These are phyloP conservation scores for Lipomyces kockii DNA, from an alignment of 805 yeast species.

Conservation along the genomic window DNA sequence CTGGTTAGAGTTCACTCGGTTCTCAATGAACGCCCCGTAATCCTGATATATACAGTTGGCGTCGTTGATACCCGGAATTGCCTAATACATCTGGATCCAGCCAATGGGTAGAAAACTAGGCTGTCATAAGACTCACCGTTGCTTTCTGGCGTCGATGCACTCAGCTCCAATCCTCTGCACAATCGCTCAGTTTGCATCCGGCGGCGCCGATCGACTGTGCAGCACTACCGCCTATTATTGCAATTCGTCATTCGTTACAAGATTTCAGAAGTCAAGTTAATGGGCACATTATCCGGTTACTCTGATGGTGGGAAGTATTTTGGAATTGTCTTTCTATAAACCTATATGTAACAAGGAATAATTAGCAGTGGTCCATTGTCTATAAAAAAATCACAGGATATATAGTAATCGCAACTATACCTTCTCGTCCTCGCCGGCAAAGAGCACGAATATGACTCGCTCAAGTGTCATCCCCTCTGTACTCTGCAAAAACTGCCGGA, in stretches of 20 bases:
- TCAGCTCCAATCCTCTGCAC: no score
- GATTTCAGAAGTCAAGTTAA: background rate
- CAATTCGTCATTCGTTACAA: background rate
- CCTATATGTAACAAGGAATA: background rate
- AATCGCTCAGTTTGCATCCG: no score
- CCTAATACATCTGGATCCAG: no score
- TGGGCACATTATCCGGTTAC: background rate
- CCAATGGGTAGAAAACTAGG: no score
- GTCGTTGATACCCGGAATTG: no score
- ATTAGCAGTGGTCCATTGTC: background rate
- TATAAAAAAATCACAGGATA: background rate
- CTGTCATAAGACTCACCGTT: no score
- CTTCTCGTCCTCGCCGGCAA: constrained; percentile 23
- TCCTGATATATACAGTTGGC: no score
- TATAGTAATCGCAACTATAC: constrained; percentile 10
- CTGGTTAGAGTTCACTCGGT: background rate
- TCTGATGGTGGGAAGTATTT: background rate
- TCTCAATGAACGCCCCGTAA: no score
- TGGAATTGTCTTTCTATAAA: constrained; percentile 6
- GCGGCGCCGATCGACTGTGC: no score
- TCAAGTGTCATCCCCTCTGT: constrained; percentile 14
- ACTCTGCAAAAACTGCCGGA: constrained; percentile 25
- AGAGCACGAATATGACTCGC: constrained; percentile 32
- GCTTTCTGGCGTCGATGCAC: no score
- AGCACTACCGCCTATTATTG: no score